These are phyloP conservation scores for Tolypocladium ophioglossoides DNA, from an alignment of 2,329 filamentous ascomycete genomes.

Conservation along the genomic window DNA sequence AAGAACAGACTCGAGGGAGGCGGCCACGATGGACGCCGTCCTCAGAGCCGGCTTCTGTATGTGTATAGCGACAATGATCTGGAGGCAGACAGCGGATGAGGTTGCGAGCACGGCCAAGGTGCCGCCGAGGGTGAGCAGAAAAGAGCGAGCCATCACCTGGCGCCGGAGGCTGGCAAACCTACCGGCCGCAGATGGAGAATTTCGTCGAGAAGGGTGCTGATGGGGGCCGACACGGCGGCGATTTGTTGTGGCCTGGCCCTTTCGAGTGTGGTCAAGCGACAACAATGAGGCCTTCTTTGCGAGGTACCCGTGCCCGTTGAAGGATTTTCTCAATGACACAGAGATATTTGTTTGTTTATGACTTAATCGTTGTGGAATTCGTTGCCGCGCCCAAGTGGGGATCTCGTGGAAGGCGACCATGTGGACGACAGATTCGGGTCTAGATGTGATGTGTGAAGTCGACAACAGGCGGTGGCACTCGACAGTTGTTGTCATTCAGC, in stretches of 20 bases:
- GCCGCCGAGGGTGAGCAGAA: conserved; percentile 4
- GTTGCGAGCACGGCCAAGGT: conserved; percentile 10
- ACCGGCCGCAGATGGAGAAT: neutral
- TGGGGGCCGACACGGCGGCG: neutral
- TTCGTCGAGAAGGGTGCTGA: neutral
- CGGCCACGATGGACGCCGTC: conserved; percentile 14
- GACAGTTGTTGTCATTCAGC: neutral
- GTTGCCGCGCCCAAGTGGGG: neutral
- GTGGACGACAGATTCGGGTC: neutral
- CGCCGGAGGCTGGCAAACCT: conserved; percentile 1
- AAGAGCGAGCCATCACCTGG: conserved; percentile 6
- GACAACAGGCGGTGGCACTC: neutral
- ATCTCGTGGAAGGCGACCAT: neutral
- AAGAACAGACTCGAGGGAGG: conserved; percentile 16
- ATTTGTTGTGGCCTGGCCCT: neutral
- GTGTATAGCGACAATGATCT: conserved; percentile 7
- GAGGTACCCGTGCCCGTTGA: neutral
- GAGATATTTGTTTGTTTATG: neutral
- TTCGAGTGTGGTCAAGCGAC: neutral
- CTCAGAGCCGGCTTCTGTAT: conserved; percentile 1
- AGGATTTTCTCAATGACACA: neutral
- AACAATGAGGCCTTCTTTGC: neutral
- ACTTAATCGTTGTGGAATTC: neutral
- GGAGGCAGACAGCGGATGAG: conserved; percentile 7
- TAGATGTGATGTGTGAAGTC: neutral